A percentile compares a stretch with the other conserved stretches of the same genome.
These are phyloP conservation scores for Macrolepiota fuliginosa DNA, from an alignment of 768 basidiomycete species.

Conservation along the genomic window DNA sequence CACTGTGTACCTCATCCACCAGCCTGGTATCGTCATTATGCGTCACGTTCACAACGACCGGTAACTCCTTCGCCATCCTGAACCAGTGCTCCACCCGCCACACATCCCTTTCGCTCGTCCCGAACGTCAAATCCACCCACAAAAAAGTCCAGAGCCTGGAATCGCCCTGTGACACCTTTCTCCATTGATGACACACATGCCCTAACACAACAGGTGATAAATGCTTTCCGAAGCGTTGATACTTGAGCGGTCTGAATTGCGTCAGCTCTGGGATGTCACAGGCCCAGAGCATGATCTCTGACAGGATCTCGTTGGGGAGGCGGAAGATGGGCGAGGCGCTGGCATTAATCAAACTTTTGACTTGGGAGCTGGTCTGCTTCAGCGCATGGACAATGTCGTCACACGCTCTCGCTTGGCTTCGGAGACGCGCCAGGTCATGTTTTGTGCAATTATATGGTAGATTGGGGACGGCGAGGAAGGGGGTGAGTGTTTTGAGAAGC, in stretches of 20 bases:
- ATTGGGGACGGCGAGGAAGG: conserved; percentile 5
- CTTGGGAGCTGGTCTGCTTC: conserved; percentile 2
- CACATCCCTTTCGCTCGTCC: conserved; percentile 7
- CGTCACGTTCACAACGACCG: conserved; percentile 8
- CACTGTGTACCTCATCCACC: conserved; percentile 12
- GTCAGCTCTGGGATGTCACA: conserved; percentile 13
- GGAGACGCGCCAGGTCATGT: conserved; percentile 6
- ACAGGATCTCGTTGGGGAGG: conserved; percentile 13
- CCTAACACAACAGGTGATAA: conserved; percentile 9
- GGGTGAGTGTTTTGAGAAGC: conserved; percentile 3
- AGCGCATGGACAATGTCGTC: conserved; percentile 11
- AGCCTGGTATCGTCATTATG: conserved; percentile 13
- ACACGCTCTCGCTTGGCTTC: conserved; percentile 4
- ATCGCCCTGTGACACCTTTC: conserved; percentile 2
- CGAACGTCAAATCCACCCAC: conserved; percentile 12
- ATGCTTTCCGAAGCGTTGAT: conserved; percentile 11
- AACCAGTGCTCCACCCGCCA: conserved; percentile 10
- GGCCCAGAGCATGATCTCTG: conserved; percentile 13
- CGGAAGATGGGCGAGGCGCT: conserved; percentile 13
- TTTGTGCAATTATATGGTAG: not conserved
- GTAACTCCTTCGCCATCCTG: conserved; percentile 8
- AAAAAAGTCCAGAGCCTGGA: conserved; percentile 14
- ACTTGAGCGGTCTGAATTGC: conserved; percentile 9
- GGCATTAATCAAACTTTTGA: conserved; percentile 9
- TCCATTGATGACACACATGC: conserved; percentile 11